Evolutionary conservation across 2,329 filamentous ascomycete species (phyloP).

Genomic region (Cytospora schulzeri): DNA sequence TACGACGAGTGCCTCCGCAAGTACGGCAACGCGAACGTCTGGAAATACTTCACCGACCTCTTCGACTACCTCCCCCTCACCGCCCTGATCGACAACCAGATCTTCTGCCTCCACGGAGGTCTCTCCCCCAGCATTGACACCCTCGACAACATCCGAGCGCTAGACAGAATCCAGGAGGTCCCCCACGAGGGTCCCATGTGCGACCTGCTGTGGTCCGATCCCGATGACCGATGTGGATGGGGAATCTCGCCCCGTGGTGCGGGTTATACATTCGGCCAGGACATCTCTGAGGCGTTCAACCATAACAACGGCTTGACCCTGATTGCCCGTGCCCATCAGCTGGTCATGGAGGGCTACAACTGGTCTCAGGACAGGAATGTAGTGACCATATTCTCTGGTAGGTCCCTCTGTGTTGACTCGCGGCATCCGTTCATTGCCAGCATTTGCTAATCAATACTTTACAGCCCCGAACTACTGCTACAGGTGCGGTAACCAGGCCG

Average conservation of each 20-base stretch:
- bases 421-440: constrained; percentile 20
- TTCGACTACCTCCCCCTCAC: constrained; percentile 98
- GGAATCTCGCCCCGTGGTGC: constrained; percentile 93
- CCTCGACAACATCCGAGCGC: constrained; percentile 89
- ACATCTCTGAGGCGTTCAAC: constrained; percentile 98
- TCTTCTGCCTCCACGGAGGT: constrained; percentile 97
- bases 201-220: constrained; percentile 96
- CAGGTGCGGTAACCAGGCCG: constrained; percentile 96
- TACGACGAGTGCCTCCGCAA: constrained; percentile 99
- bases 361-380: constrained; percentile 99
- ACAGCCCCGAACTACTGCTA: constrained; percentile 93
- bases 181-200: constrained; percentile 98
- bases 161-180: constrained; percentile 97
- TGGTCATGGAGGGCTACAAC: constrained; percentile 99
- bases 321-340: constrained; percentile 93
- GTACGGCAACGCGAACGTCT: constrained; percentile 98
- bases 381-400: constrained; percentile 97
- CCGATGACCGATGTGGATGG: constrained; percentile 95
- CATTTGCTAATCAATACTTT: constrained; percentile 35
- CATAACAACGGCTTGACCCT: constrained; percentile 97
- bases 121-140: constrained; percentile 96
- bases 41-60: constrained; percentile 98
- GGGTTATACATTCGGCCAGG: constrained; percentile 93
- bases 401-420: constrained; percentile 29
- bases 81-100: constrained; percentile 97